phyloP scores from a whole-genome alignment of 139 green algal genomes.

The Chlorella sorokiniana region DNA sequence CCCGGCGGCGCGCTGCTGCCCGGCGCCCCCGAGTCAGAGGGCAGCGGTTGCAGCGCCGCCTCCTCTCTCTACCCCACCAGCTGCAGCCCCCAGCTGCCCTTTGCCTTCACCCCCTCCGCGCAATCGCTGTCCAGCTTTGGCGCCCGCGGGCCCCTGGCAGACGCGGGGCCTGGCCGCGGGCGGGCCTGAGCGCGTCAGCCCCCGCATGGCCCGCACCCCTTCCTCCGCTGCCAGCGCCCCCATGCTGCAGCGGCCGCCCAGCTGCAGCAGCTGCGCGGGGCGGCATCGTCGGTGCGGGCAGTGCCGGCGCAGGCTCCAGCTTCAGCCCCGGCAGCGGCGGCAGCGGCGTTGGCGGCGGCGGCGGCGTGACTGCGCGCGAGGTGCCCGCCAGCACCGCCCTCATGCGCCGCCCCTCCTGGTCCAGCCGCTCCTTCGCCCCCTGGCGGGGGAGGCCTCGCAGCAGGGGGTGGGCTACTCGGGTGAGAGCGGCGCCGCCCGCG shows the following conservation, averaged over 20 bases:
- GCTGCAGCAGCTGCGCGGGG: not conserved
- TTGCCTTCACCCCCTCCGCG: constrained; percentile 78
- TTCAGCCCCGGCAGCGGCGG: constrained; percentile 30
- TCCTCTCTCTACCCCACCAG: constrained; percentile 46
- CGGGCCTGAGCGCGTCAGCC: not conserved
- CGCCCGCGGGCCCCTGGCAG: not conserved
- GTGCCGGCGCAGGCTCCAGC: not conserved
- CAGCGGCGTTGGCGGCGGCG: not conserved
- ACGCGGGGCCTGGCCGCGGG: not conserved
- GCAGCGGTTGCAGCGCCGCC: constrained; percentile 37
- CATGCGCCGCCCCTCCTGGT: constrained; percentile 60
- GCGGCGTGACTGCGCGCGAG: constrained; percentile 51
- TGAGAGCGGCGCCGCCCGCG: not conserved
- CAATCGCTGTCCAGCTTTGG: constrained; percentile 49
- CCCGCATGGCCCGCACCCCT: not conserved
- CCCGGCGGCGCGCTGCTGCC: too few relatives aligned
- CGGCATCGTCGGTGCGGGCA: not conserved
- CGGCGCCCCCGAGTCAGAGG: constrained; percentile 16
- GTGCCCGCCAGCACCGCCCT: constrained; percentile 50
- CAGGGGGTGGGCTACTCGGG: constrained; percentile 45
- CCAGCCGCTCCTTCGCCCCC: constrained; percentile 20
- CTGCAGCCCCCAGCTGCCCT: constrained; percentile 76
- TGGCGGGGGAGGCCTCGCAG: constrained; percentile 1
- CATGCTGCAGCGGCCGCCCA: not conserved
- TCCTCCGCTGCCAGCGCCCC: not conserved